These are phyloP conservation scores for Magnusiomyces tetraspermus DNA, from an alignment of 1,139 yeast species.

Conservation along the genomic window DNA sequence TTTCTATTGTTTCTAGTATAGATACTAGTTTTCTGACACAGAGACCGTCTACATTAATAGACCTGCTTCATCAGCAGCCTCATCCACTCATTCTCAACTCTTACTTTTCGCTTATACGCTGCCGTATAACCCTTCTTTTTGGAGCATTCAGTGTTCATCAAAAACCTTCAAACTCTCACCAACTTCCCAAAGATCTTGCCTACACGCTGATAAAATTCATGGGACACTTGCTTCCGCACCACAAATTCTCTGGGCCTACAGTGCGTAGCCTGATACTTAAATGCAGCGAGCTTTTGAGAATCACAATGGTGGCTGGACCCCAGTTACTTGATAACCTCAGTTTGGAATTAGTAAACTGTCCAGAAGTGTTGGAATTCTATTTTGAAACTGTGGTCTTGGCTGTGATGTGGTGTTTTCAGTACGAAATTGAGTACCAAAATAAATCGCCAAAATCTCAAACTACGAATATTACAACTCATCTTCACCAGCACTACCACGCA, in stretches of 20 bases:
- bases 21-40: neutral
- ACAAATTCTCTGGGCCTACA: neutral
- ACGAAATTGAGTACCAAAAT: constrained; percentile 22
- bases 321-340: constrained; percentile 14
- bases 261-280: constrained; percentile 17
- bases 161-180: constrained; percentile 20
- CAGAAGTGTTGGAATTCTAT: constrained; percentile 21
- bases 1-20: constrained; percentile 3
- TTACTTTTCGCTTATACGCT: constrained; percentile 18
- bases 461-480: too few relatives aligned
- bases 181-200: constrained; percentile 23
- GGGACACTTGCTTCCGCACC: constrained; percentile 11
- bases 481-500: too few relatives aligned
- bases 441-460: too few relatives aligned
- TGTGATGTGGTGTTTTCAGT: constrained; percentile 29
- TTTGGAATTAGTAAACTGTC: constrained; percentile 14
- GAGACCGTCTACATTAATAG: constrained; percentile 9
- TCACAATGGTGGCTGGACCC: constrained; percentile 21
- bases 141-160: constrained; percentile 19
- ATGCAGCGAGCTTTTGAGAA: constrained; percentile 24
- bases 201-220: constrained; percentile 19
- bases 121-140: constrained; percentile 20
- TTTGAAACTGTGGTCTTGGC: constrained; percentile 26
- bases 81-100: constrained; percentile 23
- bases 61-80: constrained; percentile 17